These are phyloP conservation scores for Coemansia sp. DNA, from an alignment of 371 early-diverging fungal genomes.

Conservation along the genomic window DNA sequence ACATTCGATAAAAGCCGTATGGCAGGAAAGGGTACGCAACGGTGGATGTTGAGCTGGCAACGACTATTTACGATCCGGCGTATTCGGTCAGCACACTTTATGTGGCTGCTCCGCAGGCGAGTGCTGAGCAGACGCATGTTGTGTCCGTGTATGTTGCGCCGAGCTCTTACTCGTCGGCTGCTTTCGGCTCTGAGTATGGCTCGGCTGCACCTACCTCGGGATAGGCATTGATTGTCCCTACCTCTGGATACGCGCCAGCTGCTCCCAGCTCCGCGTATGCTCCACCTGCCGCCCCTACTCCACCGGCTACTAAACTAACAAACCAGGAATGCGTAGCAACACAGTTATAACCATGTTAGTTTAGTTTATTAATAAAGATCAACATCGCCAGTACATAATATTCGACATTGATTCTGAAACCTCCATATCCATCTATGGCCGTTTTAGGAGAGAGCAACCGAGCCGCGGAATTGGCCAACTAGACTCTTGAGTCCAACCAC, in stretches of 20 bases:
- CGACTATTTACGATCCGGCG: conserved; percentile 5
- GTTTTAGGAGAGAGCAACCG: too few relatives aligned
- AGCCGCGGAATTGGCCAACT: too few relatives aligned
- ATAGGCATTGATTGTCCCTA: neutral
- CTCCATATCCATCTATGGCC: too few relatives aligned
- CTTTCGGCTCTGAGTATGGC: neutral
- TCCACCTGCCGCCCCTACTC: neutral
- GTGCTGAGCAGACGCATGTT: neutral
- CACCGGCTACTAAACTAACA: conserved; percentile 1
- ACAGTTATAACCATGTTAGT: neutral
- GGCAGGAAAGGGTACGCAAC: neutral
- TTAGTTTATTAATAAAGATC: neutral
- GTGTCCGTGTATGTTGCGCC: neutral
- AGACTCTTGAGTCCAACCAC: too few relatives aligned
- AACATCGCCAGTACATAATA: too few relatives aligned
- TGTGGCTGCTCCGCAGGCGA: neutral
- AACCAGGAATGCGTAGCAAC: neutral
- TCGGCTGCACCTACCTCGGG: neutral
- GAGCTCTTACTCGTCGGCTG: neutral
- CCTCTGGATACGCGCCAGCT: neutral
- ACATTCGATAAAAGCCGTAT: neutral
- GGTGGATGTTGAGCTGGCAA: conserved; percentile 12
- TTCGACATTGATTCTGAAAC: too few relatives aligned
- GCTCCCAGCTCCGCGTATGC: neutral
- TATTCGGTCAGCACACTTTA: conserved; percentile 26